Evolutionary conservation across 768 basidiomycete genomes (phyloP).

Genomic region (Hypholoma sublateritium): DNA sequence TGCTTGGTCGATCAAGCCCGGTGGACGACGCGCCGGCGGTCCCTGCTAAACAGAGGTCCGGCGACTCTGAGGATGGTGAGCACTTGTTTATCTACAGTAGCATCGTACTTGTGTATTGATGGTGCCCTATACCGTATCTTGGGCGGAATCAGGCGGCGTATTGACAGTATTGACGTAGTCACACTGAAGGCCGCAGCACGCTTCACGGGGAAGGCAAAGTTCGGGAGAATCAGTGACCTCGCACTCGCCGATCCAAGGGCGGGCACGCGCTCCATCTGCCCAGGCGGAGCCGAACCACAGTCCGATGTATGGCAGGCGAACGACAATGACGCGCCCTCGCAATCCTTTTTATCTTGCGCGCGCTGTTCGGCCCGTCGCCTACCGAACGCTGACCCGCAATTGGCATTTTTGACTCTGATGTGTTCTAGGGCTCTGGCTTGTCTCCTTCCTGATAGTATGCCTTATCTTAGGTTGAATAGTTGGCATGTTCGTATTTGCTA

Average conservation of each 20-base stretch:
- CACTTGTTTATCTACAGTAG: not conserved
- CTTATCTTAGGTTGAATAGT: no score
- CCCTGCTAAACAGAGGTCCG: not conserved
- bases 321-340: not conserved
- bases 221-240: not conserved
- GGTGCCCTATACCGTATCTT: not conserved
- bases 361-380: not conserved
- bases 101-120: no score
- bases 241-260: not conserved
- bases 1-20: not conserved
- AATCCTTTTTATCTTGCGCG: not conserved
- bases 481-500: not conserved
- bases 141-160: not conserved
- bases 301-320: not conserved
- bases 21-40: not conserved
- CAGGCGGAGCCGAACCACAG: not conserved
- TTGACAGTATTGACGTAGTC: not conserved
- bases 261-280: not conserved
- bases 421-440: not conserved
- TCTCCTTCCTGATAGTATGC: no score
- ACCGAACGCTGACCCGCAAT: not conserved
- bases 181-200: not conserved
- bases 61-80: constrained; percentile 6
- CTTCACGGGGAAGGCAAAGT: not conserved
- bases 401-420: not conserved